Percentiles rank a stretch among this genome's conserved stretches.
Conservation (phyloP, 805 yeast genomes). For the Priceomyces carsonii region DNA sequence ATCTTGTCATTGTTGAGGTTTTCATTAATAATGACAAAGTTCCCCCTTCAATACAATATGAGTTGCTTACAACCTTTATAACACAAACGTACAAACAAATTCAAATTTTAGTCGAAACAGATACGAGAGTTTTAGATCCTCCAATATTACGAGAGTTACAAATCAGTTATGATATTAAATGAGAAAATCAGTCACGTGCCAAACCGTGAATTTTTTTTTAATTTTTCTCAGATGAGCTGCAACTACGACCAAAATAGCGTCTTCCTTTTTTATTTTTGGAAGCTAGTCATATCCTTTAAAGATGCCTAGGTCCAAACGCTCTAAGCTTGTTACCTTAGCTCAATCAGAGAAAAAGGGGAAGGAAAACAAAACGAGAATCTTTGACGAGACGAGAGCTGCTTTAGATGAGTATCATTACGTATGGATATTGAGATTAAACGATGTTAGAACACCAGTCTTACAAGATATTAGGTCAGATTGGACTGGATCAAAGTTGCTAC, state of each 20-base stretch:
- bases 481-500: constrained; percentile 83
- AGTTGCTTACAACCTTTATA: constrained; percentile 13
- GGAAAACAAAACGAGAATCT: constrained; percentile 87
- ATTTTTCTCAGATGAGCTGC: constrained; percentile 27
- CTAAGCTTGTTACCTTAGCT: constrained; percentile 92
- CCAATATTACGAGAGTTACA: constrained; percentile 15
- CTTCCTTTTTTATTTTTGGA: not conserved
- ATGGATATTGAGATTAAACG: constrained; percentile 86
- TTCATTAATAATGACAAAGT: constrained; percentile 13
- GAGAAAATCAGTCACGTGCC: constrained; percentile 1
- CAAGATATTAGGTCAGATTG: constrained; percentile 92
- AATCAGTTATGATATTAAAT: not conserved
- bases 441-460: constrained; percentile 93
- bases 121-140: constrained; percentile 6
- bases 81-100: constrained; percentile 6
- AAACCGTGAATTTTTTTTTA: constrained; percentile 9
- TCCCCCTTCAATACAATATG: constrained; percentile 16
- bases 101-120: constrained; percentile 3
- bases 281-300: constrained; percentile 11
- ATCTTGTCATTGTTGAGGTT: constrained; percentile 13
- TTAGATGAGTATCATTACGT: constrained; percentile 75
- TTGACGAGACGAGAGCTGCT: constrained; percentile 83
- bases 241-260: too few relatives aligned
- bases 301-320: constrained; percentile 98
- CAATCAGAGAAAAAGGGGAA: constrained; percentile 95